Base-by-base conservation (phyloP, 1,284 basidiomycete species). In the Ganoderma leucocontextum region DNA sequence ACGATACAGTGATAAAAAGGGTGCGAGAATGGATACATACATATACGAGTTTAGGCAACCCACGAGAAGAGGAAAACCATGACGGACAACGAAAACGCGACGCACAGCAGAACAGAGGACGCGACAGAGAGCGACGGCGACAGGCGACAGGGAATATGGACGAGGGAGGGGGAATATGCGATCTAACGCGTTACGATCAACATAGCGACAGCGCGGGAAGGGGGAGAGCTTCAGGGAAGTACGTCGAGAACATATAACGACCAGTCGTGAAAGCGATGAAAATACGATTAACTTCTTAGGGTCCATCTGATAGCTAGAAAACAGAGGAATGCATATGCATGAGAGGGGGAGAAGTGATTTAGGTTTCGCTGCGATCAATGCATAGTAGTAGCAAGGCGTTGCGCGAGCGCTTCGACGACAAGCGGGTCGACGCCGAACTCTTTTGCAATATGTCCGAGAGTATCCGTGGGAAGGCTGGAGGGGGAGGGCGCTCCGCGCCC, bases 401-500 rank as follows among this genome's bases (percentile, higher is more conserved):
- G 87, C 39, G 85, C 89, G 60, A 93, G 83, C 2, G 89, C 90
- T 72, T 92, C 86, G 59, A 93, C 87, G 39, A 93, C 77, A 55
- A 88, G 83, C 36, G 91, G 83, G 67, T 91, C 88, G 29, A 93
- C 84, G 33, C 90, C 90, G 70, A 93, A 93, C 77, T 93, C 92
- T 72, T 84, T 84, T 33, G 91, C 91, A 25, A 93, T 82, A 39
- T 85, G 83, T 55, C 81, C 82, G 62, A 86, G 84, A 44, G 76
- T 65, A 19, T 69, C 66, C 9, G 67, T 25, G 13, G 69, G 70
- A 10, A 70, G 41, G 36, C 63, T 63, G 8, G 65, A 60, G 4
- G 71, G 69, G 4, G 71, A 70, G n/a, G 57, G 68, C 10, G 41
- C 53, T 25, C 60, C 44, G 6, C 70, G 64, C 7, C 67, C 59